Conservation (phyloP, 2,329 filamentous ascomycete genomes). For the Pseudogymnoascus sp. region DNA sequence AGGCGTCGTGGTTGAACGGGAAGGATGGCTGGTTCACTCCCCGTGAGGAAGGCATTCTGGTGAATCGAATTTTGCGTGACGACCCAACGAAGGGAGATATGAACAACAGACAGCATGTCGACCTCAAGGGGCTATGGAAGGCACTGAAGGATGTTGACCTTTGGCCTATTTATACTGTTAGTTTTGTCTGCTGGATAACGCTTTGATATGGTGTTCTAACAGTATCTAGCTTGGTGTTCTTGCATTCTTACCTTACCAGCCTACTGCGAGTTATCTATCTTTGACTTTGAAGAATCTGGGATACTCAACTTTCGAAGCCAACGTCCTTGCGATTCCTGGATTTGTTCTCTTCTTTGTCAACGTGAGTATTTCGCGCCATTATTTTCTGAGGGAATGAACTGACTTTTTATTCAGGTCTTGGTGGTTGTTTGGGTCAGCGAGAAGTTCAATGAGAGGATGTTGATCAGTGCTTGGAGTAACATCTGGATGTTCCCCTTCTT, state of each 20-base stretch:
- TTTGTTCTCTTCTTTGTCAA: conserved; percentile 34
- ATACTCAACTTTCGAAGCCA: conserved; percentile 32
- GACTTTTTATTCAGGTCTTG: conserved; percentile 39
- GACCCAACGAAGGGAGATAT: conserved; percentile 39
- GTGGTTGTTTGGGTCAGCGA: conserved; percentile 37
- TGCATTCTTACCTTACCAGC: not conserved
- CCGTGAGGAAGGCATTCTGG: conserved; percentile 55
- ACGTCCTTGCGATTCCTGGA: conserved; percentile 34
- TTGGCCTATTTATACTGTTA: conserved; percentile 37
- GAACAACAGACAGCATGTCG: conserved; percentile 40
- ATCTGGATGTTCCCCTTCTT: conserved; percentile 32
- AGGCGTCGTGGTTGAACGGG: conserved; percentile 44
- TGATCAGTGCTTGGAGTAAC: conserved; percentile 27
- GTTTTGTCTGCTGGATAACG: not conserved
- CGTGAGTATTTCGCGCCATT: conserved; percentile 7
- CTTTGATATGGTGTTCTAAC: not conserved
- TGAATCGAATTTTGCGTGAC: conserved; percentile 47
- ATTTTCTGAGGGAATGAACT: conserved; percentile 51
- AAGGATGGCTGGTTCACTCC: conserved; percentile 53
- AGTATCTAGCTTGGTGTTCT: conserved; percentile 19
- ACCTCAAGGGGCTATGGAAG: conserved; percentile 34
- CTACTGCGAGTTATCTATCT: conserved; percentile 6
- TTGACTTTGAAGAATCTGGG: conserved; percentile 6
- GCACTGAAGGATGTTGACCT: conserved; percentile 42
- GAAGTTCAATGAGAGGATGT: conserved; percentile 28